Percentiles rank a stretch among this genome's conserved stretches.
phyloP scores from a whole-genome alignment of 148 eudicot genomes.

The Fagopyrum homotropicum region DNA sequence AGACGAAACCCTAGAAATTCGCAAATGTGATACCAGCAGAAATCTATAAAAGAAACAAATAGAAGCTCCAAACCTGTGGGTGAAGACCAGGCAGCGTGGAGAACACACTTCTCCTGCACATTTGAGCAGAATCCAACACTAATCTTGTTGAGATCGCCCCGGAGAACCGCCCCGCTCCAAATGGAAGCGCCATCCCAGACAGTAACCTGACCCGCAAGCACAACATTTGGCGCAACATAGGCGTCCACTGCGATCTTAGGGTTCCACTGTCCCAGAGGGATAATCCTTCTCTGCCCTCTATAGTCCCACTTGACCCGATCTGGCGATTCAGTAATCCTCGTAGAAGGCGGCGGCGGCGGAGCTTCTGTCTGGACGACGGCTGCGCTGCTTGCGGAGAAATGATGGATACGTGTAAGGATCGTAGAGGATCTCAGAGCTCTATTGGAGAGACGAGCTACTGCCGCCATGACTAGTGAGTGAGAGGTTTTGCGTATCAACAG shows the following conservation, averaged over 20 bases:
- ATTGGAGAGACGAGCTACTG: slow-evolving; percentile 44
- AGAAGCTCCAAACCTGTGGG: slow-evolving; percentile 59
- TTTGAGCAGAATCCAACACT: slow-evolving; percentile 77
- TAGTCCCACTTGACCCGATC: slow-evolving; percentile 97
- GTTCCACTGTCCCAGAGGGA: slow-evolving; percentile 90
- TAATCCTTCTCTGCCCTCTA: slow-evolving; percentile 67
- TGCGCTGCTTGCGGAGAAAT: slow-evolving; percentile 17
- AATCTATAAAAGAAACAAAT: not conserved
- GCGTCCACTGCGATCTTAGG: slow-evolving; percentile 97
- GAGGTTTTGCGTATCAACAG: not conserved
- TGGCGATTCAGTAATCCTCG: slow-evolving; percentile 37
- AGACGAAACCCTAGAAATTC: not conserved
- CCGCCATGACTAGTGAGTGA: slow-evolving; percentile 38
- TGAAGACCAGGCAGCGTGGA: slow-evolving; percentile 96
- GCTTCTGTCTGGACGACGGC: slow-evolving; percentile 21
- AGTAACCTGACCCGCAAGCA: slow-evolving; percentile 85
- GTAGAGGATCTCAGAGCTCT: slow-evolving; percentile 39
- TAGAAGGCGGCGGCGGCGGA: slow-evolving; percentile 28
- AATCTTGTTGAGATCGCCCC: slow-evolving; percentile 90
- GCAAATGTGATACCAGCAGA: not conserved
- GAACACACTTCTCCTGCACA: slow-evolving; percentile 84
- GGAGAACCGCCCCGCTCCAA: slow-evolving; percentile 81
- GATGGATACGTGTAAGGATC: slow-evolving; percentile 8
- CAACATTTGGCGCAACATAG: slow-evolving; percentile 91
- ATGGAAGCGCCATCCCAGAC: slow-evolving; percentile 94